Conservation (phyloP, 1,284 basidiomycete species). For the Puccinia novopanici region DNA sequence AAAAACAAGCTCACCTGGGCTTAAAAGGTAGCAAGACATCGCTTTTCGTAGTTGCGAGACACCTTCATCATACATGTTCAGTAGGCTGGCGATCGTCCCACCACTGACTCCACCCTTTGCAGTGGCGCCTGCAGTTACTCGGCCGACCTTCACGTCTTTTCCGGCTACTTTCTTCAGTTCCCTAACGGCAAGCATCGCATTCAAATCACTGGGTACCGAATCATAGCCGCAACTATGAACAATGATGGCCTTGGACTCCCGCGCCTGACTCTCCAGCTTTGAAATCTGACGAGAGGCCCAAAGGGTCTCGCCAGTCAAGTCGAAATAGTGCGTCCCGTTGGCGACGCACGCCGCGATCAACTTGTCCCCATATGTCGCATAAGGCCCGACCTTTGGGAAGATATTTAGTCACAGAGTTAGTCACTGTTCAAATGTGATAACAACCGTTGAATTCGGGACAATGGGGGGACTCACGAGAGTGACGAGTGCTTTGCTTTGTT, state of each 20-base stretch:
- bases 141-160: constrained; percentile 51
- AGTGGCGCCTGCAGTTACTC: constrained; percentile 51
- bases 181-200: constrained; percentile 53
- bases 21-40: constrained; percentile 41
- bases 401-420: not conserved
- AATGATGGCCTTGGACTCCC: constrained; percentile 53
- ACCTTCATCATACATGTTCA: constrained; percentile 52
- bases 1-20: constrained; percentile 24
- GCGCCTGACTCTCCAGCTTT: constrained; percentile 18
- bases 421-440: not conserved
- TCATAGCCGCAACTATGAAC: constrained; percentile 55
- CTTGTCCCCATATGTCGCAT: constrained; percentile 40
- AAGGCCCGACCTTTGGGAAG: constrained; percentile 33
- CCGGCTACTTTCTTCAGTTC: constrained; percentile 53
- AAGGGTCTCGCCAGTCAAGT: constrained; percentile 40
- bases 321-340: constrained; percentile 47
- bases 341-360: constrained; percentile 19
- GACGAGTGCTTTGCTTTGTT: constrained; percentile 42
- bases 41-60: constrained; percentile 32
- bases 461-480: constrained; percentile 26
- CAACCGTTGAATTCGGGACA: not conserved
- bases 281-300: constrained; percentile 40
- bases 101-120: constrained; percentile 53
- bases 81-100: constrained; percentile 53
- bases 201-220: constrained; percentile 55